Evolutionary conservation across 176 grass and related monocot genomes (phyloP).

Genomic region (Stipa capillata): DNA sequence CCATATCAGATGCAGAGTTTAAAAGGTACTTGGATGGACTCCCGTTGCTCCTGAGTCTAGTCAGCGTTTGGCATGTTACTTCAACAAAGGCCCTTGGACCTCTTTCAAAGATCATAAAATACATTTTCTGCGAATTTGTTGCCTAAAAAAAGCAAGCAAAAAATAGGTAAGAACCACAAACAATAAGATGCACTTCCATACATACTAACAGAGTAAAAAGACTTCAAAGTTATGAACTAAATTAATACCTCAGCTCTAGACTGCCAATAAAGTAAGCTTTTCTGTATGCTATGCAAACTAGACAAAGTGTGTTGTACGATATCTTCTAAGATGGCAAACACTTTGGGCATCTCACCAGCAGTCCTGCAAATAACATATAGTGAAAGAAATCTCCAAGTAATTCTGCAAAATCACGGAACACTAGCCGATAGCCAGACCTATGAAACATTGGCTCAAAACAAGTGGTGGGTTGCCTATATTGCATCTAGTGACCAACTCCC

Average conservation of each 20-base stretch:
- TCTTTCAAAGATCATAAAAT: constrained; percentile 93
- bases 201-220: background rate
- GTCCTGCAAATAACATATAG: constrained; percentile 35
- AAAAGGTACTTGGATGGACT: constrained; percentile 49
- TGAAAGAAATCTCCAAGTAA: background rate
- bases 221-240: background rate
- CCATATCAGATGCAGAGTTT: constrained; percentile 64
- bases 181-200: background rate
- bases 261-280: constrained; percentile 89
- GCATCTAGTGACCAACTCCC: background rate
- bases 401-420: background rate
- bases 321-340: constrained; percentile 63
- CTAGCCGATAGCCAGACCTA: background rate
- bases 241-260: constrained; percentile 58
- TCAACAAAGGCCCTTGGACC: constrained; percentile 72
- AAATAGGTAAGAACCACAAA: constrained; percentile 1
- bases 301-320: constrained; percentile 52
- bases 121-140: constrained; percentile 67
- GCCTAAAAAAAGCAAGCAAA: constrained; percentile 36
- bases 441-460: background rate
- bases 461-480: background rate
- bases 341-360: constrained; percentile 42
- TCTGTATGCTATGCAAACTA: constrained; percentile 69
- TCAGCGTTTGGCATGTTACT: constrained; percentile 45
- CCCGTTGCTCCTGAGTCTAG: constrained; percentile 29